Percentiles rank a stretch among this genome's conserved stretches.
These are phyloP conservation scores for Aureobasidium uvarum DNA, from an alignment of 2,329 filamentous ascomycete genomes.

Conservation along the genomic window DNA sequence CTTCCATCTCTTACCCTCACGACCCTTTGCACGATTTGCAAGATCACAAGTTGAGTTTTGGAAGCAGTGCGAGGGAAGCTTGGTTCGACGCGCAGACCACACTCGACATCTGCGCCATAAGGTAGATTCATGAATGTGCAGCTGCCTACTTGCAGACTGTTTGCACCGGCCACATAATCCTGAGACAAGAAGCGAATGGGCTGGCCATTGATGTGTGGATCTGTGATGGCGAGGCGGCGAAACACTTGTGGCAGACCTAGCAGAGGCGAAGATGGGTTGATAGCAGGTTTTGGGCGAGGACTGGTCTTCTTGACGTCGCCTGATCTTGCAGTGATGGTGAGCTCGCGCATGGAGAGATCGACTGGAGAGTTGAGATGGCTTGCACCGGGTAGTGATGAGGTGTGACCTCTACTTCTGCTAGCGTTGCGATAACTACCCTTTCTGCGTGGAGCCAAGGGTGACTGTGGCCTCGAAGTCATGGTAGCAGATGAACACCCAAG, in stretches of 20 bases:
- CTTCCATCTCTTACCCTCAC: conserved; percentile 34
- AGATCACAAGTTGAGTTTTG: conserved; percentile 29
- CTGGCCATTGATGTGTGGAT: conserved; percentile 35
- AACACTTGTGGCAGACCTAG: conserved; percentile 18
- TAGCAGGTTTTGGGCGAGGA: not conserved
- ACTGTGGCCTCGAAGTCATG: not conserved
- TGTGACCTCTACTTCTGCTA: not conserved
- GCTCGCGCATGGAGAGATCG: not conserved
- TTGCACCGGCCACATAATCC: conserved; percentile 30
- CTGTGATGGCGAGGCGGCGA: conserved; percentile 31
- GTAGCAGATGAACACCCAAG: not conserved
- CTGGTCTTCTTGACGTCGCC: not conserved
- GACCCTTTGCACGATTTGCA: conserved; percentile 35
- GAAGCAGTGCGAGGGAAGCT: not conserved
- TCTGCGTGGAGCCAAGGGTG: no score
- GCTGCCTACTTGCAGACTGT: conserved; percentile 31
- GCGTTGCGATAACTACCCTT: not conserved
- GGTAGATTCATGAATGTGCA: conserved; percentile 35
- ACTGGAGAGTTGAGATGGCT: conserved; percentile 17
- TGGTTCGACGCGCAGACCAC: conserved; percentile 33
- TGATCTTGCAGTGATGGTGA: not conserved
- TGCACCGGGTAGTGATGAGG: conserved; percentile 15
- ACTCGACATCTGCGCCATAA: conserved; percentile 34
- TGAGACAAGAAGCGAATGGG: conserved; percentile 34
- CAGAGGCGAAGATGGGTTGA: not conserved